Percentiles rank a stretch among this genome's conserved stretches.
Conservation (phyloP, 352 stramenopile species). For the Globisporangium middletonii region DNA sequence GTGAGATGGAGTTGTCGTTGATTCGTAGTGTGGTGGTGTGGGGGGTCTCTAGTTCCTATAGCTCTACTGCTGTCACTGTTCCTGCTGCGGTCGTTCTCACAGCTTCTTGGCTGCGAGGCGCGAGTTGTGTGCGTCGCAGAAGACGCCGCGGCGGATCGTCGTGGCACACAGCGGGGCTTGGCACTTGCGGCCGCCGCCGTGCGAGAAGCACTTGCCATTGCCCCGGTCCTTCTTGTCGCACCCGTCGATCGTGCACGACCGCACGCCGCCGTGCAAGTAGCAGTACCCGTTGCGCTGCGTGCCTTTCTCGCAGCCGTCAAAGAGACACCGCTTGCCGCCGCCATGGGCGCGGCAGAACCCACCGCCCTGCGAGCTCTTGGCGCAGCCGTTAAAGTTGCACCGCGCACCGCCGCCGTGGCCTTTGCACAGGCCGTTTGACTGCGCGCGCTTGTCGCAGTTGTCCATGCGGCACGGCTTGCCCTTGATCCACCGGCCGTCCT, state of each 20-base stretch:
- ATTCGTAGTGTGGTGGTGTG: no score
- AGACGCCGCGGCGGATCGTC: conserved; percentile 56
- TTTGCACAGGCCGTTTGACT: conserved; percentile 79
- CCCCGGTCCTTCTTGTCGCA: conserved; percentile 83
- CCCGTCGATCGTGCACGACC: conserved; percentile 57
- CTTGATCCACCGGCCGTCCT: conserved; percentile 86
- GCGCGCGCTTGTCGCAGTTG: conserved; percentile 67
- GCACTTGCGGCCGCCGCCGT: conserved; percentile 68
- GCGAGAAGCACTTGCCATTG: conserved; percentile 78
- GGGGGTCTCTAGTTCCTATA: conserved; percentile 3
- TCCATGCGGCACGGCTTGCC: conserved; percentile 74
- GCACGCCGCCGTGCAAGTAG: conserved; percentile 72
- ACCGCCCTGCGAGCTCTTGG: conserved; percentile 68
- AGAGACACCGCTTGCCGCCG: conserved; percentile 72
- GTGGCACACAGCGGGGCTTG: conserved; percentile 56
- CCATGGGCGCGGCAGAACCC: conserved; percentile 74
- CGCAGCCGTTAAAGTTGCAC: conserved; percentile 69
- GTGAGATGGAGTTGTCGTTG: not conserved
- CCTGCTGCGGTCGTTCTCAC: conserved; percentile 9
- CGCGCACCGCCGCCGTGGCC: conserved; percentile 71
- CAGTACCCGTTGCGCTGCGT: conserved; percentile 79
- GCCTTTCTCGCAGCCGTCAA: conserved; percentile 70
- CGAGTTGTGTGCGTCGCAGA: conserved; percentile 48
- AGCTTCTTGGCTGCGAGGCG: conserved; percentile 16
- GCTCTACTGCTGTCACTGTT: conserved; percentile 4